phyloP scores from a whole-genome alignment of 208 protist genomes.

The Wallacemonas sp. region DNA sequence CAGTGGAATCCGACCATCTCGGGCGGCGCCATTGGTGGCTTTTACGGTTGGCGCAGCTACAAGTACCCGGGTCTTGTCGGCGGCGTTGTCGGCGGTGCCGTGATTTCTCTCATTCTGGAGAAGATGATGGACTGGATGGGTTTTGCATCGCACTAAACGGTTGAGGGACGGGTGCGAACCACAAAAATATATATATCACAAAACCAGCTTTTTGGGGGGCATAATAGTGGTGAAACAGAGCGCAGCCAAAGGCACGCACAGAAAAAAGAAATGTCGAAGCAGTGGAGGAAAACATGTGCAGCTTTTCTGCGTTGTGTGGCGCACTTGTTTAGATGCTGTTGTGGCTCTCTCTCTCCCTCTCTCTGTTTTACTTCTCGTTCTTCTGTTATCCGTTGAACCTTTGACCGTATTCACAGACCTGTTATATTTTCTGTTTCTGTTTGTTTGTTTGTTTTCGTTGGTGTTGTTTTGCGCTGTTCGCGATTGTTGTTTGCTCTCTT shows the following conservation, averaged over 20 bases:
- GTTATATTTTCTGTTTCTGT: not conserved
- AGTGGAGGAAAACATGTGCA: not conserved
- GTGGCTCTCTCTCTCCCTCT: no score
- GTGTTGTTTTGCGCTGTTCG: not conserved
- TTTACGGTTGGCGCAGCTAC: slow-evolving; percentile 85
- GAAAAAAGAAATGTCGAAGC: not conserved
- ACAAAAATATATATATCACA: not conserved
- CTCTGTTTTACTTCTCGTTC: not conserved
- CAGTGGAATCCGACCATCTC: slow-evolving; percentile 77
- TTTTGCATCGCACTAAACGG: slow-evolving; percentile 59
- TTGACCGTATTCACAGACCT: not conserved
- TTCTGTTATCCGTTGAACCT: slow-evolving; percentile 3
- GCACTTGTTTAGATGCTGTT: no score
- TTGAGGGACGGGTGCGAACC: not conserved
- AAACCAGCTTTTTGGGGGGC: no score
- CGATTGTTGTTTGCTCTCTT: no score
- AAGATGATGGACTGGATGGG: slow-evolving; percentile 76
- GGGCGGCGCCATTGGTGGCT: slow-evolving; percentile 73
- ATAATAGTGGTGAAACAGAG: no score
- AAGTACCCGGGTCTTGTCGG: slow-evolving; percentile 72
- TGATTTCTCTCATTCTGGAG: slow-evolving; percentile 75
- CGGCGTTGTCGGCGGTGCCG: slow-evolving; percentile 65
- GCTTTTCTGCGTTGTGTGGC: no score
- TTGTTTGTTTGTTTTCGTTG: slow-evolving; percentile 12
- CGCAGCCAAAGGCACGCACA: no score